These are phyloP conservation scores for Polychytrium aggregatum DNA, from an alignment of 192 early-diverging fungal species.

Conservation along the genomic window DNA sequence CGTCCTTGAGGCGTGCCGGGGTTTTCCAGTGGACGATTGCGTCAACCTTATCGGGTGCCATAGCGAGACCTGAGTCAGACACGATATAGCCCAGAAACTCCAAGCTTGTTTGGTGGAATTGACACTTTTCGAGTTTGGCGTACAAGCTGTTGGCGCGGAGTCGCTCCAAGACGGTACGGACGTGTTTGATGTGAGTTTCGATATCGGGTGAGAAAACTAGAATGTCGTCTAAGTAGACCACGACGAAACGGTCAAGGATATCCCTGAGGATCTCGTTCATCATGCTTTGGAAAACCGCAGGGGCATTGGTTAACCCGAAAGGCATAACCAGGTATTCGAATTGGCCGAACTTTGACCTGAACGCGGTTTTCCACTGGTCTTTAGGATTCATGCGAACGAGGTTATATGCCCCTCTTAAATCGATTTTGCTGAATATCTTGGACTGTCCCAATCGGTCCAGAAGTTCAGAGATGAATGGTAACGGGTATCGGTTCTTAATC, in stretches of 20 bases:
- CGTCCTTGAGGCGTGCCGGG: no score
- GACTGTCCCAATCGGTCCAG: slow-evolving; percentile 10
- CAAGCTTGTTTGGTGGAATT: no score
- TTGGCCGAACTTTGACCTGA: slow-evolving; percentile 2
- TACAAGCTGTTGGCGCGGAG: slow-evolving; percentile 8
- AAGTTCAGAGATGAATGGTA: slow-evolving; percentile 22
- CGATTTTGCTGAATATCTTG: slow-evolving; percentile 1
- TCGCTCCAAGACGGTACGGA: slow-evolving; percentile 1
- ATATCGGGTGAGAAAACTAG: slow-evolving; percentile 21
- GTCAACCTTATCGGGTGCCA: no score
- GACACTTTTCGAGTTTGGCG: no score
- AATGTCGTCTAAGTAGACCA: slow-evolving; percentile 27
- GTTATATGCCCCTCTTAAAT: no score
- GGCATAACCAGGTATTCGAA: slow-evolving; percentile 7
- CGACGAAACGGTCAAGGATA: slow-evolving; percentile 4
- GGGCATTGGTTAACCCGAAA: slow-evolving; percentile 27
- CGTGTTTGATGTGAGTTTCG: slow-evolving; percentile 6
- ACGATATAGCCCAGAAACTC: no score
- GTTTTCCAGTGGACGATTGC: no score
- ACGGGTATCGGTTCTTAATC: slow-evolving; percentile 19
- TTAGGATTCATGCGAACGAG: neutral
- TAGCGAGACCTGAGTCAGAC: no score
- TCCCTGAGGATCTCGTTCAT: slow-evolving; percentile 32
- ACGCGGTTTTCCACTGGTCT: slow-evolving; percentile 6
- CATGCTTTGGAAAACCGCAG: slow-evolving; percentile 33